Conservation (phyloP, 306 rosid genomes). For the Rosa lucieae region DNA sequence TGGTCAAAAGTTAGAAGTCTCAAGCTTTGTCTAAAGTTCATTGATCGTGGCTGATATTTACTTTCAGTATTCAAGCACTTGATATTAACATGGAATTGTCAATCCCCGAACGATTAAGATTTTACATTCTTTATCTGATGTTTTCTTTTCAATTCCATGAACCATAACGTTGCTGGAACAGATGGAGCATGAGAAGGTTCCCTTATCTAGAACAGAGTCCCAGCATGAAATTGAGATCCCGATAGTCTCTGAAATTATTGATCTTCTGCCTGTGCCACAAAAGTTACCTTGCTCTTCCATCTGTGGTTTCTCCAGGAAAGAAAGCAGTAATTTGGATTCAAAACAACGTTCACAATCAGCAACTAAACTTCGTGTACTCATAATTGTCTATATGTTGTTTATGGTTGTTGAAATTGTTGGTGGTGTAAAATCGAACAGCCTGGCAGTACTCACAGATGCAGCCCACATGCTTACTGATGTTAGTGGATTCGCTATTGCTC, state of each 20-base stretch:
- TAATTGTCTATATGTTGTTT: constrained; percentile 57
- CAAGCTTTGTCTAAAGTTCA: neutral
- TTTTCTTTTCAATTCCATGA: constrained; percentile 14
- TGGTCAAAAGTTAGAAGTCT: neutral
- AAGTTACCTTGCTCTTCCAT: constrained; percentile 35
- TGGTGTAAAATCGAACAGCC: constrained; percentile 84
- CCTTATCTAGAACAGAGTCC: constrained; percentile 35
- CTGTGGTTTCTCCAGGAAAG: constrained; percentile 58
- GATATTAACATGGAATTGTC: neutral
- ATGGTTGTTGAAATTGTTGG: constrained; percentile 76
- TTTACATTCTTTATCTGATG: neutral
- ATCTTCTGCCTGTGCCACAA: constrained; percentile 28
- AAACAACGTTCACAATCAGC: constrained; percentile 55
- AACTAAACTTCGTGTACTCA: constrained; percentile 60
- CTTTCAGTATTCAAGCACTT: neutral
- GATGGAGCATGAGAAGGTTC: constrained; percentile 52
- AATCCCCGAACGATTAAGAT: no score
- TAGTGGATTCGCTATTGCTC: constrained; percentile 74
- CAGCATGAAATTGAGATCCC: constrained; percentile 48
- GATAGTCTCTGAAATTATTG: constrained; percentile 29
- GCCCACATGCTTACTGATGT: constrained; percentile 87
- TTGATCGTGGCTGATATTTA: neutral
- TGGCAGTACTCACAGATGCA: constrained; percentile 82
- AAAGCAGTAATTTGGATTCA: constrained; percentile 46
- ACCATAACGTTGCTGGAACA: constrained; percentile 25